phyloP scores from a whole-genome alignment of 331 rosid species.

The Malus hybrid region DNA sequence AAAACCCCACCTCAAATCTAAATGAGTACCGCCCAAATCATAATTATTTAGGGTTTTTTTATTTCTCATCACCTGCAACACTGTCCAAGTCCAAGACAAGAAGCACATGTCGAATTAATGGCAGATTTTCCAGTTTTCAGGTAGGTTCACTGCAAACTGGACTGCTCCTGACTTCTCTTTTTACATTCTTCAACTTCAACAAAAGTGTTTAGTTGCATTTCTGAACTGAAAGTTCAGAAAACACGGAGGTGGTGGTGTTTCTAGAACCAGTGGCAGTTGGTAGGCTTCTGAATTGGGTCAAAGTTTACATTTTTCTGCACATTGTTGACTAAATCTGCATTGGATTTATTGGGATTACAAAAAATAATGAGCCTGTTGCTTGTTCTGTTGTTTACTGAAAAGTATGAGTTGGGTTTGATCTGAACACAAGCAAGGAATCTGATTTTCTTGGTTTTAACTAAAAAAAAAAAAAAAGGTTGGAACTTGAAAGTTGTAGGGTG shows the following conservation, averaged over 20 bases:
- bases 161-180: conserved; percentile 30
- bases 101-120: conserved; percentile 18
- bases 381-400: conserved; percentile 16
- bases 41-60: not conserved
- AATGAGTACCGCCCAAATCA: not conserved
- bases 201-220: not conserved
- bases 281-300: conserved; percentile 19
- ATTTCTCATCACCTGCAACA: conserved; percentile 1
- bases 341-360: conserved; percentile 27
- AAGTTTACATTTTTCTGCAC: not conserved
- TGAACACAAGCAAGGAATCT: conserved; percentile 22
- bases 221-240: not conserved
- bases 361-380: conserved; percentile 32
- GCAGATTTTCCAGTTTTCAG: conserved; percentile 32
- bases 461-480: too few relatives aligned
- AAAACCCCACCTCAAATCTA: not conserved
- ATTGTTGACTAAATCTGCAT: conserved; percentile 4
- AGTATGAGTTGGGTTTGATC: conserved; percentile 44
- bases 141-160: conserved; percentile 63
- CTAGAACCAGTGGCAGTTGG: not conserved
- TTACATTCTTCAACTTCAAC: conserved; percentile 2
- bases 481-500: not conserved
- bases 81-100: conserved; percentile 8
- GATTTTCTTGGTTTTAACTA: not conserved
- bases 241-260: not conserved